Conservation (phyloP, 768 basidiomycete species). For the Porphyrellus cyaneotinctus region DNA sequence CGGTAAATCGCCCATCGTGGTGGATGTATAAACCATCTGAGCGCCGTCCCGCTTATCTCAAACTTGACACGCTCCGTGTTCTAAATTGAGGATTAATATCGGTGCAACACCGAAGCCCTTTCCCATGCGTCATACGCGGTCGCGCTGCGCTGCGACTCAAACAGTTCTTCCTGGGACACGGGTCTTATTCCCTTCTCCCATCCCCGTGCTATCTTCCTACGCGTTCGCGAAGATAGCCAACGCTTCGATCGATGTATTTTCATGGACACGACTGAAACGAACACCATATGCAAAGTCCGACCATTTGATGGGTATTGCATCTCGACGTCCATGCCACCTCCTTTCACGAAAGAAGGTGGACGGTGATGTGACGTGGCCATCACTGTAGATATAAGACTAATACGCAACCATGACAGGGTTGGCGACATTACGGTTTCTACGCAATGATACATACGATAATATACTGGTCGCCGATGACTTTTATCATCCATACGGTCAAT, state of each 20-base stretch:
- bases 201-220: neutral
- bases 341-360: neutral
- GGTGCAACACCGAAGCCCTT: neutral
- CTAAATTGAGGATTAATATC: neutral
- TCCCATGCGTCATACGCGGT: neutral
- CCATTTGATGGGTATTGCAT: neutral
- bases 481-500: neutral
- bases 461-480: neutral
- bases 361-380: neutral
- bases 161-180: neutral
- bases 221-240: neutral
- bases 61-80: neutral
- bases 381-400: neutral
- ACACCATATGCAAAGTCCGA: neutral
- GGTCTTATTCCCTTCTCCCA: neutral
- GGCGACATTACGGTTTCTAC: neutral
- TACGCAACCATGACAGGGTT: neutral
- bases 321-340: neutral
- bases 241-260: neutral
- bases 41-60: neutral
- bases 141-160: neutral
- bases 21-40: neutral
- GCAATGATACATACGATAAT: neutral
- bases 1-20: no score
- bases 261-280: neutral